Conservation (phyloP, 2,329 filamentous ascomycete species). For the Colletotrichum sp. region DNA sequence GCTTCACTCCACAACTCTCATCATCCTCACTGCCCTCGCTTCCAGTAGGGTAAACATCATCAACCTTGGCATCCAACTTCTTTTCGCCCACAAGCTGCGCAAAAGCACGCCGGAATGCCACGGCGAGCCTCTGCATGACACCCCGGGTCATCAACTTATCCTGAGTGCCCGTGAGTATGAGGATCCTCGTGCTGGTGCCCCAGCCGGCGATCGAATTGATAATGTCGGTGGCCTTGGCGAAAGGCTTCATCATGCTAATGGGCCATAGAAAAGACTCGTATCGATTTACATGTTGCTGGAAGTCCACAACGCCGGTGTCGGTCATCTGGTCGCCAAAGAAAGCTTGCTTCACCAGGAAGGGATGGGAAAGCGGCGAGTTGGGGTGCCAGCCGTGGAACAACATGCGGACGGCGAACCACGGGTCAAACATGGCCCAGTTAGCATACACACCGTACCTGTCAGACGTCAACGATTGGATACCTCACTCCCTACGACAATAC, state of each 20-base stretch:
- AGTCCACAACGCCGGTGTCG: conserved; percentile 40
- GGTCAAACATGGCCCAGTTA: conserved; percentile 53
- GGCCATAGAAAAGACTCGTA: conserved; percentile 62
- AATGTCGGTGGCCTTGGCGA: conserved; percentile 45
- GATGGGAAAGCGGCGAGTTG: conserved; percentile 57
- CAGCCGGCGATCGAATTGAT: conserved; percentile 38
- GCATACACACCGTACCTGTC: conserved; percentile 41
- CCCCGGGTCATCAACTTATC: conserved; percentile 46
- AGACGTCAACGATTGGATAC: neutral
- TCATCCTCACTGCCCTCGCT: conserved; percentile 30
- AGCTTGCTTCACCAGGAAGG: conserved; percentile 48
- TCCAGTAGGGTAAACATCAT: conserved; percentile 13
- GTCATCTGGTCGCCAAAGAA: conserved; percentile 56
- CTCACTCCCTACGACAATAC: conserved; percentile 24
- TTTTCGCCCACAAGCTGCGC: conserved; percentile 30
- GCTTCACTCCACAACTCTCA: conserved; percentile 40
- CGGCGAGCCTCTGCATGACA: conserved; percentile 42
- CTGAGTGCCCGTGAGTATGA: conserved; percentile 43
- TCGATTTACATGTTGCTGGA: conserved; percentile 46
- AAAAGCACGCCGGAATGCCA: conserved; percentile 39
- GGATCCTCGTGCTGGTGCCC: conserved; percentile 33
- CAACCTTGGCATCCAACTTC: conserved; percentile 30
- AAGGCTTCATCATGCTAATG: conserved; percentile 49
- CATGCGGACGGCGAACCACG: conserved; percentile 51
- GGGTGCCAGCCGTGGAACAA: conserved; percentile 53